Evolutionary conservation across 2,329 filamentous ascomycete genomes (phyloP).

Genomic region (Aspergillus cejpii): DNA sequence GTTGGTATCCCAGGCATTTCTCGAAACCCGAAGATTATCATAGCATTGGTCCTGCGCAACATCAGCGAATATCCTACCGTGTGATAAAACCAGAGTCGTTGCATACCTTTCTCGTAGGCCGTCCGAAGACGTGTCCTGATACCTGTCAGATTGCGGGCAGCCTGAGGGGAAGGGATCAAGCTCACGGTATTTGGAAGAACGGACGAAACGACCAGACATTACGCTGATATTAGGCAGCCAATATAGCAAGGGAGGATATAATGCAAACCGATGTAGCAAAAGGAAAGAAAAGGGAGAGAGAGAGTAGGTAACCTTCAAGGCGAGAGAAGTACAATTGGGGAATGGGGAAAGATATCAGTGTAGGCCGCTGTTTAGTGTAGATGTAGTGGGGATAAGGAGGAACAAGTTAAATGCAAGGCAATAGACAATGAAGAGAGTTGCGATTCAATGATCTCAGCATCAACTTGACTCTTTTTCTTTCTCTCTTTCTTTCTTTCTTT

Average conservation of each 20-base stretch:
- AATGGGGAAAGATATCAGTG: constrained; percentile 9
- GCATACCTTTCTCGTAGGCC: constrained; percentile 73
- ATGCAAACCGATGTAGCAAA: constrained; percentile 11
- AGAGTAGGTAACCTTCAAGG: background rate
- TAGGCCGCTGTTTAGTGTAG: background rate
- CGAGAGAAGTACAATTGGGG: background rate
- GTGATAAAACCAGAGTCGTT: background rate
- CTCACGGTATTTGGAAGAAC: constrained; percentile 67
- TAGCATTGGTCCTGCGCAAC: constrained; percentile 75
- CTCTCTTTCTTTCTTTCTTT: background rate
- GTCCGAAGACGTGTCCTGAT: constrained; percentile 89
- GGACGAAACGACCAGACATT: constrained; percentile 67
- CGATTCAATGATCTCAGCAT: too few species aligned
- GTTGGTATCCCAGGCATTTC: constrained; percentile 99
- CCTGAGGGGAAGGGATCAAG: constrained; percentile 14
- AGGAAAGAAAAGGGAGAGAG: constrained; percentile 7
- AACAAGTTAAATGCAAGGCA: background rate
- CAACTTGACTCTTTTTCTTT: background rate
- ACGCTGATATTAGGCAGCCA: constrained; percentile 12
- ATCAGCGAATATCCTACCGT: constrained; percentile 5
- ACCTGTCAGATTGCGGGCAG: constrained; percentile 28
- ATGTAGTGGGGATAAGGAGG: constrained; percentile 2
- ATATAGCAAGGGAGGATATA: constrained; percentile 12
- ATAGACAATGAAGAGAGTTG: too few species aligned
- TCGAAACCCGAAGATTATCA: constrained; percentile 93